Percentiles rank a stretch among this genome's conserved stretches.
Conservation (phyloP, 2,329 filamentous ascomycete species). For the Taxawa tesnikishii region DNA sequence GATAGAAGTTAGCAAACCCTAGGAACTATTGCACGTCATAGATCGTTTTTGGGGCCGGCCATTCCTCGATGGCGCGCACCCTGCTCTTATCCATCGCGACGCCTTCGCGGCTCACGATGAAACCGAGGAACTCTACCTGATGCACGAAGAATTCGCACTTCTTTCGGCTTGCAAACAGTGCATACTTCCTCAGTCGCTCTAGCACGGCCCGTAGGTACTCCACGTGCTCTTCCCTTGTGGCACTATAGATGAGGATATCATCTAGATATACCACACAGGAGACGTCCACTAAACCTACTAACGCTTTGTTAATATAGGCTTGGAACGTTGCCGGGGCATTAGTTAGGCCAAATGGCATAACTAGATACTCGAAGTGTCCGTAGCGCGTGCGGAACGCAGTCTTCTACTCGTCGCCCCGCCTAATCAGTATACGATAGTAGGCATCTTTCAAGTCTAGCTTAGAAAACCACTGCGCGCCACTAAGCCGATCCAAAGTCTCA, state of each 20-base stretch:
- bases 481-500: conserved; percentile 13
- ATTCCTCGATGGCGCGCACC: conserved; percentile 2
- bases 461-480: conserved; percentile 8
- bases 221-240: conserved; percentile 3
- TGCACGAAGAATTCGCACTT: conserved; percentile 8
- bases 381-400: conserved; percentile 12
- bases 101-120: conserved; percentile 4
- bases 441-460: conserved; percentile 14
- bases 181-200: conserved; percentile 1
- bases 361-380: conserved; percentile 12
- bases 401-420: conserved; percentile 12
- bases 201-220: conserved; percentile 3
- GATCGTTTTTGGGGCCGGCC: neutral
- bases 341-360: conserved; percentile 15
- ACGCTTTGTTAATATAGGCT: conserved; percentile 13
- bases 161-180: conserved; percentile 6
- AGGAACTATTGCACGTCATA: conserved; percentile 6
- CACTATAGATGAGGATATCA: conserved; percentile 20
- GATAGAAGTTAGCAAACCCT: conserved; percentile 8
- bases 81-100: conserved; percentile 2
- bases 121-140: conserved; percentile 10
- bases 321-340: conserved; percentile 16
- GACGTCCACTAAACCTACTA: conserved; percentile 8
- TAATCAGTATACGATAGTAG: conserved; percentile 16
- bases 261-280: conserved; percentile 16